Conservation (phyloP, 257 asterid genomes). For the Haberlea rhodopensis region DNA sequence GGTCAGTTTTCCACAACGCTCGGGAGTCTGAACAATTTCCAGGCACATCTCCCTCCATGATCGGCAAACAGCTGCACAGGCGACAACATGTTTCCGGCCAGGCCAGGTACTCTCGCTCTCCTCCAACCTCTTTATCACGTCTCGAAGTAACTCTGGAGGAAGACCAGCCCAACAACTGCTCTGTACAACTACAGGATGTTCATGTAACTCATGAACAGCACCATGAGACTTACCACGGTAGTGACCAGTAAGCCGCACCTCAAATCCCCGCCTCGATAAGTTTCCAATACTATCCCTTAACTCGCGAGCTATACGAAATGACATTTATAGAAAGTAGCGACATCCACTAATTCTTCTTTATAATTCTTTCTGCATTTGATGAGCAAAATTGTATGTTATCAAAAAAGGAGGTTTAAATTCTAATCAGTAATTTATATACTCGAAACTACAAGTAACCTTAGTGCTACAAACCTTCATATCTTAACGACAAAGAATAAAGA, state of each 20-base stretch:
- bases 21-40: constrained; percentile 70
- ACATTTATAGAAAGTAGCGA: constrained; percentile 41
- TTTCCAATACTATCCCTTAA: constrained; percentile 79
- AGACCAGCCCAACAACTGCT: constrained; percentile 85
- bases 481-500: constrained; percentile 56
- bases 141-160: constrained; percentile 78
- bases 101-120: constrained; percentile 85
- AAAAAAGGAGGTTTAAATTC: constrained; percentile 22
- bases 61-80: constrained; percentile 80
- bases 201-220: constrained; percentile 73
- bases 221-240: constrained; percentile 63
- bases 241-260: constrained; percentile 48
- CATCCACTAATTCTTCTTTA: constrained; percentile 17
- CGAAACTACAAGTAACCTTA: constrained; percentile 27
- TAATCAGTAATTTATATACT: constrained; percentile 24
- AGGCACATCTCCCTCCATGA: constrained; percentile 87
- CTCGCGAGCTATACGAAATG: constrained; percentile 83
- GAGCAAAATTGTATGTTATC: no score
- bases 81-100: constrained; percentile 74
- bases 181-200: constrained; percentile 56
- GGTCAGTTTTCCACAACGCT: constrained; percentile 62
- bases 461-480: constrained; percentile 38
- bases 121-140: constrained; percentile 77
- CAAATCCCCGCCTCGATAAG: constrained; percentile 69
- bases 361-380: constrained; percentile 26